These are phyloP conservation scores for Brassica juncea DNA, from an alignment of 345 rosid genomes.

Conservation along the genomic window DNA sequence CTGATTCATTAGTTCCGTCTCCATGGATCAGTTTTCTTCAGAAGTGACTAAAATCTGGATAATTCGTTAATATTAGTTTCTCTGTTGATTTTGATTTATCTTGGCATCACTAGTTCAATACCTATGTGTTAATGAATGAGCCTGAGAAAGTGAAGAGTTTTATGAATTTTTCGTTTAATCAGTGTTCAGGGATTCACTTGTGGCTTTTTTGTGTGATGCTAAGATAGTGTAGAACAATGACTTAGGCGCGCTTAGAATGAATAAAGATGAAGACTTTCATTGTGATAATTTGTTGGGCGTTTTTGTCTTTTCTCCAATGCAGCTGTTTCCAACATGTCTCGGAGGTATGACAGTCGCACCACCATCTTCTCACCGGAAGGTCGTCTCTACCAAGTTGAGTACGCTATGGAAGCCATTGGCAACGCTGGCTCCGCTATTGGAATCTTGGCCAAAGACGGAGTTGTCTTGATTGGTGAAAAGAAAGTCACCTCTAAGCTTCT, in stretches of 20 bases:
- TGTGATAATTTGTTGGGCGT: neutral
- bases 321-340: conserved; percentile 57
- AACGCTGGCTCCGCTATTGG: conserved; percentile 92
- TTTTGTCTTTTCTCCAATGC: neutral
- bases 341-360: conserved; percentile 96
- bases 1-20: neutral
- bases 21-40: neutral
- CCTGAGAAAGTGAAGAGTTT: neutral
- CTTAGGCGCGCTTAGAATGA: neutral
- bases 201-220: neutral
- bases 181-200: neutral
- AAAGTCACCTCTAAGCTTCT: conserved; percentile 93
- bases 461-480: conserved; percentile 86
- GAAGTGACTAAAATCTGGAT: neutral
- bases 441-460: conserved; percentile 80
- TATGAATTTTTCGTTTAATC: neutral
- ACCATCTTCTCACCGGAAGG: conserved; percentile 98
- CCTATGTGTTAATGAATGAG: neutral
- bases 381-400: conserved; percentile 94
- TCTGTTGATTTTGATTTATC: neutral
- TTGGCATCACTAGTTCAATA: neutral
- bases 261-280: neutral
- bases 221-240: neutral
- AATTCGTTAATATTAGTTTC: neutral
- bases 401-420: conserved; percentile 98